Percentiles rank a stretch among this genome's conserved stretches.
Conservation (phyloP, 768 basidiomycete species). For the Russula sp. region DNA sequence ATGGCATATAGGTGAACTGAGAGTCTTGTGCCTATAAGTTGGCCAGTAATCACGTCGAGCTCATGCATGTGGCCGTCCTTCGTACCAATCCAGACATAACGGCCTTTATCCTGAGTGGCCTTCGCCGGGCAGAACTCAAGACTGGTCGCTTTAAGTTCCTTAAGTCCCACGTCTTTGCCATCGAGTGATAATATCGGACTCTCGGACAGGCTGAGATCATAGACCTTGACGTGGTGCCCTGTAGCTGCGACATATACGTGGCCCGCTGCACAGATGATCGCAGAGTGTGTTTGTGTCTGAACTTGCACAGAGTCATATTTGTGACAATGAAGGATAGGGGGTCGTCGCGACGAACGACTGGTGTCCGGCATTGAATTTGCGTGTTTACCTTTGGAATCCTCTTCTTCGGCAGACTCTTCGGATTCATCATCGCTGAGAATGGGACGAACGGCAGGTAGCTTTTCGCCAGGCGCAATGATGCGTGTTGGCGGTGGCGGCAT, state of each 20-base stretch:
- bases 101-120: slow-evolving; percentile 44
- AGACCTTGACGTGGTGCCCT: slow-evolving; percentile 53
- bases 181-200: slow-evolving; percentile 46
- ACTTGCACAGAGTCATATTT: slow-evolving; percentile 42
- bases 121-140: slow-evolving; percentile 65
- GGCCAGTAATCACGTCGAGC: slow-evolving; percentile 60
- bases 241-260: slow-evolving; percentile 51
- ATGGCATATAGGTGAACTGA: slow-evolving; percentile 61
- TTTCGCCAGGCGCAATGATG: slow-evolving; percentile 60
- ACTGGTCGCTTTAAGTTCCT: slow-evolving; percentile 64
- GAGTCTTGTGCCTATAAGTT: slow-evolving; percentile 48
- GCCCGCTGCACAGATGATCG: slow-evolving; percentile 50
- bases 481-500: slow-evolving; percentile 73
- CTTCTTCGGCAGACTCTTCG: slow-evolving; percentile 40
- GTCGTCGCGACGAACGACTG: slow-evolving; percentile 55
- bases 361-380: slow-evolving; percentile 57
- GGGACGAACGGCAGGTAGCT: slow-evolving; percentile 57
- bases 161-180: slow-evolving; percentile 51
- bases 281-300: slow-evolving; percentile 45
- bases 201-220: slow-evolving; percentile 46
- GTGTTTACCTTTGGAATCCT: slow-evolving; percentile 36
- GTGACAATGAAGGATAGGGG: slow-evolving; percentile 31
- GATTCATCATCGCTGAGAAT: slow-evolving; percentile 37
- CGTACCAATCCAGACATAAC: slow-evolving; percentile 77
- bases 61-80: slow-evolving; percentile 87